Evolutionary conservation across 2,329 filamentous ascomycete species (phyloP).

Genomic region (Thyridium curvatum): DNA sequence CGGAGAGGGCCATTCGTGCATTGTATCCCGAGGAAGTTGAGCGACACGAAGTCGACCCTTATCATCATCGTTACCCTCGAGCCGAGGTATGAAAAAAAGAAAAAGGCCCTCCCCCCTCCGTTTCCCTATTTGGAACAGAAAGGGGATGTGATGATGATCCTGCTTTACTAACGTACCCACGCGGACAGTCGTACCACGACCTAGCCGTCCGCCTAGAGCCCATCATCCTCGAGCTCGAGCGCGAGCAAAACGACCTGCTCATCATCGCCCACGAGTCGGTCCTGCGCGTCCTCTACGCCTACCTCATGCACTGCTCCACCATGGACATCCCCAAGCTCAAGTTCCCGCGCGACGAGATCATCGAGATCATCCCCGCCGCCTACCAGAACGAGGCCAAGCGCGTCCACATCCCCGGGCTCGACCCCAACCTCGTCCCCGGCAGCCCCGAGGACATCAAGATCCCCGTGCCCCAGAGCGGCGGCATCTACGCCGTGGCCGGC

Average conservation of each 20-base stretch:
- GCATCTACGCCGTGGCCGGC: conserved; percentile 14
- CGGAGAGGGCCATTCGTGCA: conserved; percentile 71
- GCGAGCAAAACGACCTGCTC: conserved; percentile 93
- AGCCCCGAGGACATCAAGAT: conserved; percentile 79
- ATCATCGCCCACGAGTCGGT: conserved; percentile 98
- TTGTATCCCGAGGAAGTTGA: conserved; percentile 85
- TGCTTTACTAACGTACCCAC: conserved; percentile 1
- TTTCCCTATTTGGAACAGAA: no score
- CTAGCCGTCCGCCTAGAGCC: conserved; percentile 96
- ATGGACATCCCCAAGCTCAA: conserved; percentile 88
- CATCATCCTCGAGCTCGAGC: conserved; percentile 93
- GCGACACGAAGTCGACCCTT: conserved; percentile 91
- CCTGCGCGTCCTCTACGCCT: conserved; percentile 92
- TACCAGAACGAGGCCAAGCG: conserved; percentile 95
- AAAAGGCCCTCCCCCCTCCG: conserved; percentile 3
- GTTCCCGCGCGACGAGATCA: conserved; percentile 95
- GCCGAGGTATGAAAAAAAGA: conserved; percentile 61
- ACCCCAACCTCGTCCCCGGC: conserved; percentile 62
- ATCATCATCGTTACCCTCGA: conserved; percentile 92
- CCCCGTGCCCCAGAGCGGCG: conserved; percentile 49
- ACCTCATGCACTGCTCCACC: conserved; percentile 97
- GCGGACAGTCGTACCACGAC: conserved; percentile 82
- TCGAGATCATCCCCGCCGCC: conserved; percentile 95
- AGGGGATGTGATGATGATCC: no score
- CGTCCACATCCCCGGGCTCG: conserved; percentile 71